Base-by-base conservation (phyloP, 2,329 filamentous ascomycete species). In the Claviceps arundinis region DNA sequence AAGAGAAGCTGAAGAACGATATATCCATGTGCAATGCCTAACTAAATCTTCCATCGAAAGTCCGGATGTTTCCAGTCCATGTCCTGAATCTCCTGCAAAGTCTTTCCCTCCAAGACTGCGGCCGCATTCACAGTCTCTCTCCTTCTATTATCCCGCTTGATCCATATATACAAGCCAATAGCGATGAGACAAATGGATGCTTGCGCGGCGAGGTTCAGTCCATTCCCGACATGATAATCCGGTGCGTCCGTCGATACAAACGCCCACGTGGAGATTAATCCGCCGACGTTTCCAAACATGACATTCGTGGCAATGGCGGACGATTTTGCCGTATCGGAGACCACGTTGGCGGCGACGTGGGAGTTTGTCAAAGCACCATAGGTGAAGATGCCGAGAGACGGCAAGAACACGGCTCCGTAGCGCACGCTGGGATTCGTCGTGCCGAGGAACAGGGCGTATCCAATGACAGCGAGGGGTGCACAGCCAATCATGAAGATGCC, bases 191-290 rank as follows among this genome's bases (percentile, higher is more conserved):
- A 61, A 1, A 79, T 78, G 1, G 68, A 68, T n/a, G 70, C 72
- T n/a, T 73, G 72, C 0, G 79, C 81, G 0, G 78, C 84, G 44
- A 87, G 60, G 61, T 88, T 88, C 17, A 87, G 61, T 0, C 83
- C 83, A 61, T 87, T 88, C 0, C 84, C 85, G 44, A 86, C 85
- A 26, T 69, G 77, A 59, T 80, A 89, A 54, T 85, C 66, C 0
- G 84, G 84, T 0, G 58, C 76, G 58, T 88, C 84, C 50, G 68
- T 76, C 0, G 77, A 75, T 44, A 85, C 59, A 65, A 83, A 85
- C 1, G 71, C 73, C 82, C 81, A 85, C 0, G 81, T 84, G 0
- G 76, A 74, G 52, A 83, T 74, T 30, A 81, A 57, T 0, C 78
- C 80, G 2, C 81, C 80, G n/a, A 82, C 62, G 55, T 56, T 59